Percentiles rank a stretch among this genome's conserved stretches.
phyloP scores from a whole-genome alignment of 345 rosid species.

The Hibiscus mutabilis region DNA sequence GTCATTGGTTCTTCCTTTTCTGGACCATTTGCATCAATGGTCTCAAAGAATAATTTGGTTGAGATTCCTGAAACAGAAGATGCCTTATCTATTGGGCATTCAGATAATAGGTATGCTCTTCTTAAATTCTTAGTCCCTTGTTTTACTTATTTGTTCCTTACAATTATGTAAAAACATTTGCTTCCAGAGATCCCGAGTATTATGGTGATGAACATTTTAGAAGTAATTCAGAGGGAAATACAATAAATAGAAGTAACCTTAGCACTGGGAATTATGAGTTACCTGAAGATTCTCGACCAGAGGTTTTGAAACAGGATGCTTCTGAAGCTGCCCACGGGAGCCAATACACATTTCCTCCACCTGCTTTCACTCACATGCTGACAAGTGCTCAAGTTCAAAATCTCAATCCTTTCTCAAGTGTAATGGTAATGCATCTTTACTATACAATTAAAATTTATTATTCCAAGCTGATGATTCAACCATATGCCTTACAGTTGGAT shows the following conservation, averaged over 20 bases:
- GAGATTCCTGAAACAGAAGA: conserved; percentile 51
- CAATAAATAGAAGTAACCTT: conserved; percentile 38
- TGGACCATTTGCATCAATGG: conserved; percentile 45
- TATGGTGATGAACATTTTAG: conserved; percentile 67
- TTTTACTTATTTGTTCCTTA: background rate
- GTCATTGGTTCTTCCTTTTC: conserved; percentile 39
- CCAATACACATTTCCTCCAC: conserved; percentile 66
- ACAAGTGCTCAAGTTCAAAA: conserved; percentile 66
- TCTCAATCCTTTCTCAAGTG: conserved; percentile 57
- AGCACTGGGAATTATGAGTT: conserved; percentile 51
- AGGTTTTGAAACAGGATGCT: conserved; percentile 58
- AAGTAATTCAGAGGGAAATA: conserved; percentile 48
- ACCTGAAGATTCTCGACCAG: conserved; percentile 48
- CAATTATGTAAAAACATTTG: background rate
- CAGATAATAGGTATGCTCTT: conserved; percentile 57
- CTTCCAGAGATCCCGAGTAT: conserved; percentile 60
- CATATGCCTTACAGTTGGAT: background rate
- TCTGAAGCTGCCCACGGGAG: conserved; percentile 51
- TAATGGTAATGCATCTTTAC: conserved; percentile 50
- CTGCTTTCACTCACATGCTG: conserved; percentile 46
- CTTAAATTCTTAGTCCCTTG: background rate
- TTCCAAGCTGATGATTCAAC: background rate
- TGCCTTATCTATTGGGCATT: conserved; percentile 37
- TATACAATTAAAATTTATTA: background rate
- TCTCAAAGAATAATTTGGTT: conserved; percentile 50